Conservation (phyloP, 495 filamentous ascomycete genomes). For the Penicillium lagena region DNA sequence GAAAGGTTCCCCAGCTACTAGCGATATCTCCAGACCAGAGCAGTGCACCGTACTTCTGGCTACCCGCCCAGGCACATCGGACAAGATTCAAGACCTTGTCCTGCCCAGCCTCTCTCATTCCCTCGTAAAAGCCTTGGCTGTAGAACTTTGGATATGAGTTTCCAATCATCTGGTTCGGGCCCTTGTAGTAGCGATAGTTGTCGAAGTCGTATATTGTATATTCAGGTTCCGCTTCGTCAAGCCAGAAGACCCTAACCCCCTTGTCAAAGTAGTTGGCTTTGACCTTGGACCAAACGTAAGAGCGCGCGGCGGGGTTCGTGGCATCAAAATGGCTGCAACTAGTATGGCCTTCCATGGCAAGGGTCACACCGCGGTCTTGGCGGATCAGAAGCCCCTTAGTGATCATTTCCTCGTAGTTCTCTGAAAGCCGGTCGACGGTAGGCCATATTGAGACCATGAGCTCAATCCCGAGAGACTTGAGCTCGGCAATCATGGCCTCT, state of each 20-base stretch:
- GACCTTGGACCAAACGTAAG: slow-evolving; percentile 46
- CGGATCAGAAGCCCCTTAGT: slow-evolving; percentile 47
- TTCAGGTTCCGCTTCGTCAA: slow-evolving; percentile 57
- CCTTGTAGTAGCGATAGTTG: slow-evolving; percentile 49
- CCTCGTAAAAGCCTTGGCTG: slow-evolving; percentile 50
- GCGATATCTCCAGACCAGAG: slow-evolving; percentile 57
- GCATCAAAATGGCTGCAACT: slow-evolving; percentile 50
- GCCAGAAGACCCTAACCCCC: slow-evolving; percentile 53
- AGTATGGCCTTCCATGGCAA: slow-evolving; percentile 45
- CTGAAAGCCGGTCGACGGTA: slow-evolving; percentile 44
- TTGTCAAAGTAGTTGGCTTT: slow-evolving; percentile 50
- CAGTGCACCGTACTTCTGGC: slow-evolving; percentile 52
- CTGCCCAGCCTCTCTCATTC: slow-evolving; percentile 41
- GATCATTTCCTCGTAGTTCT: slow-evolving; percentile 50
- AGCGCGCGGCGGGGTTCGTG: slow-evolving; percentile 45
- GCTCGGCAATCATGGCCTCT: slow-evolving; percentile 50
- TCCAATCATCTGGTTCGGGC: slow-evolving; percentile 45
- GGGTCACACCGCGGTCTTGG: slow-evolving; percentile 44
- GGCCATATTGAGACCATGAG: slow-evolving; percentile 60
- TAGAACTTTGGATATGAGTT: slow-evolving; percentile 52
- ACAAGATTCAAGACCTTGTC: slow-evolving; percentile 46
- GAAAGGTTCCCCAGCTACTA: slow-evolving; percentile 44
- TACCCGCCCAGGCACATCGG: slow-evolving; percentile 52
- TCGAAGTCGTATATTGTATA: slow-evolving; percentile 55
- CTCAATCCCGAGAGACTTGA: slow-evolving; percentile 45